Evolutionary conservation across 495 filamentous ascomycete species (phyloP).

Genomic region (Pseudomonodictys pantanalensis): DNA sequence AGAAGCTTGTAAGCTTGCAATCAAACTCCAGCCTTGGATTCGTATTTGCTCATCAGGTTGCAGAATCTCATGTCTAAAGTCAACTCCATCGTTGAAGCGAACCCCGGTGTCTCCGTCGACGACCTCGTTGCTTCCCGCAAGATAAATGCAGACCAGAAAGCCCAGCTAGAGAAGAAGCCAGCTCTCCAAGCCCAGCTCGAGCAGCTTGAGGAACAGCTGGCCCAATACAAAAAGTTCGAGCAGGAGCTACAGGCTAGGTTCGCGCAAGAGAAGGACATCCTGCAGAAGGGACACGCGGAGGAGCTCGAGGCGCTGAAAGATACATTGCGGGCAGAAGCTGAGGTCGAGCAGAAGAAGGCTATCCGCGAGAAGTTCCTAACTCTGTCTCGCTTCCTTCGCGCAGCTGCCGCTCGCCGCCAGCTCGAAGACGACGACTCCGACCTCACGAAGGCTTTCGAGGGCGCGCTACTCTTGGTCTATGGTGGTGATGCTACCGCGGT

Average conservation of each 20-base stretch:
- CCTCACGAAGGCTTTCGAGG: conserved; percentile 85
- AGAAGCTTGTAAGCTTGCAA: conserved; percentile 72
- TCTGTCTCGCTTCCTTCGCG: conserved; percentile 46
- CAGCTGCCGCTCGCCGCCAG: conserved; percentile 59
- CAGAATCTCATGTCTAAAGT: conserved; percentile 77
- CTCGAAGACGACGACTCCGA: conserved; percentile 60
- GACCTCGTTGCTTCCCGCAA: conserved; percentile 77
- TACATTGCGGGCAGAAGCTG: conserved; percentile 48
- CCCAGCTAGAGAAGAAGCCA: conserved; percentile 87
- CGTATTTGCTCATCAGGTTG: conserved; percentile 18
- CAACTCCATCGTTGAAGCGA: conserved; percentile 72
- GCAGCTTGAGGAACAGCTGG: conserved; percentile 80
- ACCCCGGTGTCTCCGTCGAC: conserved; percentile 72
- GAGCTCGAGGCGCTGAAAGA: conserved; percentile 68
- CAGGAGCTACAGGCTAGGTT: conserved; percentile 69
- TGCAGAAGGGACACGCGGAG: conserved; percentile 67
- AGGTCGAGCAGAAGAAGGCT: conserved; percentile 56
- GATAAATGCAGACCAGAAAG: conserved; percentile 91
- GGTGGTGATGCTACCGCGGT: conserved; percentile 80
- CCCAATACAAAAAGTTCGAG: conserved; percentile 78
- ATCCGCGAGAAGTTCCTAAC: conserved; percentile 47
- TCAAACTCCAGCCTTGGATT: not conserved
- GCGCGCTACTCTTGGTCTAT: conserved; percentile 83
- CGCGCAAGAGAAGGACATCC: conserved; percentile 64
- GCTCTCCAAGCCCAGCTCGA: conserved; percentile 67